These are phyloP conservation scores for Coffea canephora DNA, from an alignment of 257 asterid genomes.

Conservation along the genomic window DNA sequence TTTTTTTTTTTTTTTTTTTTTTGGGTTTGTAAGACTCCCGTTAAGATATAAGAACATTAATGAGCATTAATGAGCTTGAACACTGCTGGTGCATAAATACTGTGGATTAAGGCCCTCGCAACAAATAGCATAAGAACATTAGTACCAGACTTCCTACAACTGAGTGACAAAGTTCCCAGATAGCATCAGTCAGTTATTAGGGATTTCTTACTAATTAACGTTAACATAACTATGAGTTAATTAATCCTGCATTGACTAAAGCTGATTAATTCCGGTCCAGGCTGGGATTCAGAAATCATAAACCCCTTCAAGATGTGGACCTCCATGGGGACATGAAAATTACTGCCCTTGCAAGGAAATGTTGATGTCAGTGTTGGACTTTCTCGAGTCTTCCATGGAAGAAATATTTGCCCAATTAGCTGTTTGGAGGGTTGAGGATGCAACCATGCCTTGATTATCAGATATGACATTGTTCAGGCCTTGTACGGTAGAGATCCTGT, in stretches of 20 bases:
- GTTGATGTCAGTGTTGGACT: constrained; percentile 62
- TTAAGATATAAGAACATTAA: no score
- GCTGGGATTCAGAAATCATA: background rate
- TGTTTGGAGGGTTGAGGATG: constrained; percentile 36
- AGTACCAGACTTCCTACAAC: constrained; percentile 1
- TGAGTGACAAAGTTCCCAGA: constrained; percentile 1
- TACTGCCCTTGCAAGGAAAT: constrained; percentile 59
- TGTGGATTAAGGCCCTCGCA: background rate
- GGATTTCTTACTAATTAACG: background rate
- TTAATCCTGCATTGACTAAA: constrained; percentile 12
- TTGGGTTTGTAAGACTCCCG: no score
- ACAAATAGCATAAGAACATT: background rate
- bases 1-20: background rate
- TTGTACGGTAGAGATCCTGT: constrained; percentile 28
- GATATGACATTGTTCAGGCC: constrained; percentile 17
- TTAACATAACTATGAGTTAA: background rate
- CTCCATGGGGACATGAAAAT: background rate
- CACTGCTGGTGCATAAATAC: background rate
- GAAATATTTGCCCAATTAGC: constrained; percentile 42
- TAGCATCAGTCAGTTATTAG: background rate
- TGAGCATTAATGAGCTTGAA: background rate
- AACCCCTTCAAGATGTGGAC: background rate
- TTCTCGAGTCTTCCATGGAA: constrained; percentile 45
- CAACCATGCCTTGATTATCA: constrained; percentile 22
- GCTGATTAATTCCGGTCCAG: background rate